These are phyloP conservation scores for Colletotrichum sp. DNA, from an alignment of 2,329 filamentous ascomycete genomes.

Conservation along the genomic window DNA sequence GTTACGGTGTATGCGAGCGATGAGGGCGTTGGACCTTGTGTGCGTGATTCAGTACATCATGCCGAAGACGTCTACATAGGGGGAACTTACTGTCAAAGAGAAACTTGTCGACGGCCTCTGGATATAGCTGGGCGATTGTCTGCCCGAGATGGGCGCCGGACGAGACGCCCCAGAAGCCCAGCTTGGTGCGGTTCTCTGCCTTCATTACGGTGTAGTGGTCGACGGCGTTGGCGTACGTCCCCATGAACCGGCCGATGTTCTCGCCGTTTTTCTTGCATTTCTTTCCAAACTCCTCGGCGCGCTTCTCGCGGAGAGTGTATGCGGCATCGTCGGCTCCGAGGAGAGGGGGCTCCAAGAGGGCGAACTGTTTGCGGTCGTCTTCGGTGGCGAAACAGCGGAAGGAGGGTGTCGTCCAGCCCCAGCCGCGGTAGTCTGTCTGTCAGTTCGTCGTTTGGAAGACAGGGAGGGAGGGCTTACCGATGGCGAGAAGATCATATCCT, in stretches of 20 bases:
- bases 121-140: not conserved
- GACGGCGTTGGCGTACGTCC: slow-evolving; percentile 3
- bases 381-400: slow-evolving; percentile 8
- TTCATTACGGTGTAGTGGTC: slow-evolving; percentile 7
- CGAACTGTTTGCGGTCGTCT: not conserved
- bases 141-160: not conserved
- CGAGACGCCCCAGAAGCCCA: not conserved
- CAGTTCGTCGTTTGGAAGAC: not conserved
- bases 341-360: not conserved
- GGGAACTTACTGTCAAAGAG: not conserved
- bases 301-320: not conserved
- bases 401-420: not conserved
- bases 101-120: not conserved
- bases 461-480: not conserved
- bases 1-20: not conserved
- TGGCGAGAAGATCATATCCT: not conserved
- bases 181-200: slow-evolving; percentile 4
- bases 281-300: not conserved
- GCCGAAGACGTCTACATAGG: rapidly evolving
- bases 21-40: not conserved
- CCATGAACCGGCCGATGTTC: not conserved
- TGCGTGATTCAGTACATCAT: not conserved
- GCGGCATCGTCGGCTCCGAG: not conserved
- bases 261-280: slow-evolving; percentile 1
- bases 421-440: not conserved